Evolutionary conservation across 2,329 filamentous ascomycete species (phyloP), one percentile per base, ranked within the genome.

Genomic region (Aspergillus felis): DNA sequence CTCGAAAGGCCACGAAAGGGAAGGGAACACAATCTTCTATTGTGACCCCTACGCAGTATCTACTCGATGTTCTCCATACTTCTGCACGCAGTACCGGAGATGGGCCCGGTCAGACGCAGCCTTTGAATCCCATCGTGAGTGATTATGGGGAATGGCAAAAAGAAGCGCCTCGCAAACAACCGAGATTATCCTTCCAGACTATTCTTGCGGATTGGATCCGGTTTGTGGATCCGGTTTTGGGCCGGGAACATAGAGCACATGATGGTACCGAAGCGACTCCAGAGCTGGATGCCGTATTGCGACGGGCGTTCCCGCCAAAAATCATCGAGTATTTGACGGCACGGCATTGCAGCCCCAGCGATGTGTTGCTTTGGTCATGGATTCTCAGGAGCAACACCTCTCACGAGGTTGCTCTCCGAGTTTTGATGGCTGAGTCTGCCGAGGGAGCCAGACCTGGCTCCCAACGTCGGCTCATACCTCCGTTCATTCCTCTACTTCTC

Each of bases 301-400:
- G 63, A 51, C 57, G 60, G 14, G 67, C 76, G n/a, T 77, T 79
- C 51, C 58, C 66, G 51, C 50, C 64, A 4, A 54, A 62, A 5
- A 63, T 64, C 25, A 41, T 72, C 29, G 56, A 63, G 6, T 74
- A 69, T 47, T 61, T 80, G 8, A 61, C 53, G 7, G 44, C 58
- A 22, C 66, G 69, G 51, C 68, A 72, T 7, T 78, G 75, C 61
- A 69, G 68, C 49, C 62, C 67, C 20, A 60, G 65, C 4, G 78
- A 81, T 66, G 72, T 81, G 27, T 69, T 76, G 56, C 63, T 68
- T 20, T 81, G 79, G 78, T 72, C 77, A 20, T 81, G 79, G 79
- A 71, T 81, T 24, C 64, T 81, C 52, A 74, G 70, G 25, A 72
- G 76, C 53, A 59, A 66, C 4, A 68, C 66, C 22, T 44, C 71